Conservation (phyloP, 2,329 filamentous ascomycete genomes). For the Chalara sp. region DNA sequence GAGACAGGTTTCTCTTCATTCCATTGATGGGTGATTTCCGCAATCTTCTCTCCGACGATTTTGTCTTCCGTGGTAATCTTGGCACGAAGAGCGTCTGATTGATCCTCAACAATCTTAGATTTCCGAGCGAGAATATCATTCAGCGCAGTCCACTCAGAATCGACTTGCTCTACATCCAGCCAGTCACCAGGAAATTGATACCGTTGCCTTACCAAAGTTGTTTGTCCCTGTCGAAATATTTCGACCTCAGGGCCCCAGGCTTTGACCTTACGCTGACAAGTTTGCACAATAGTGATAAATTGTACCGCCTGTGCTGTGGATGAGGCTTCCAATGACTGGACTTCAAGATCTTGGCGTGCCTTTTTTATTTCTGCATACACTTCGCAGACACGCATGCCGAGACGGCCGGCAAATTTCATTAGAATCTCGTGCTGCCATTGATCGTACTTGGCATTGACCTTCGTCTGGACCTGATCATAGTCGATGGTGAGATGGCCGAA, state of each 20-base stretch:
- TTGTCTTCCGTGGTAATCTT: slow-evolving; percentile 95
- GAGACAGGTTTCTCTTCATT: slow-evolving; percentile 96
- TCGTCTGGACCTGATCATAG: slow-evolving; percentile 97
- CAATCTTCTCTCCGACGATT: slow-evolving; percentile 81
- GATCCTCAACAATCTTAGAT: slow-evolving; percentile 91
- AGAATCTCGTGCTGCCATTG: slow-evolving; percentile 99
- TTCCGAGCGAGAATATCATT: slow-evolving; percentile 90
- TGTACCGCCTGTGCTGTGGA: slow-evolving; percentile 96
- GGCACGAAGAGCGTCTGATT: slow-evolving; percentile 87
- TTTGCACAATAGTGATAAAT: slow-evolving; percentile 97
- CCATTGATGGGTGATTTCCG: slow-evolving; percentile 81
- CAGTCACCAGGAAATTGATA: slow-evolving; percentile 93
- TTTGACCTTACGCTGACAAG: slow-evolving; percentile 89
- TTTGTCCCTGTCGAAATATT: slow-evolving; percentile 91
- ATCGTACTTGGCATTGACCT: slow-evolving; percentile 98
- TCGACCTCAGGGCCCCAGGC: slow-evolving; percentile 94
- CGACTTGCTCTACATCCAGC: slow-evolving; percentile 93
- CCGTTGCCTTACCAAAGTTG: slow-evolving; percentile 80
- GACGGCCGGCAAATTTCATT: slow-evolving; percentile 82
- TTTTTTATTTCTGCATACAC: slow-evolving; percentile 88
- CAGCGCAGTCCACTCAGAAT: slow-evolving; percentile 89
- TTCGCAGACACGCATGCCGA: slow-evolving; percentile 86
- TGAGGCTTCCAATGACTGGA: slow-evolving; percentile 84
- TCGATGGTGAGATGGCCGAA: slow-evolving; percentile 95
- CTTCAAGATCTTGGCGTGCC: slow-evolving; percentile 82